Base-by-base conservation (phyloP, 1,139 yeast genomes). In the Blastobotrys ciferrii region DNA sequence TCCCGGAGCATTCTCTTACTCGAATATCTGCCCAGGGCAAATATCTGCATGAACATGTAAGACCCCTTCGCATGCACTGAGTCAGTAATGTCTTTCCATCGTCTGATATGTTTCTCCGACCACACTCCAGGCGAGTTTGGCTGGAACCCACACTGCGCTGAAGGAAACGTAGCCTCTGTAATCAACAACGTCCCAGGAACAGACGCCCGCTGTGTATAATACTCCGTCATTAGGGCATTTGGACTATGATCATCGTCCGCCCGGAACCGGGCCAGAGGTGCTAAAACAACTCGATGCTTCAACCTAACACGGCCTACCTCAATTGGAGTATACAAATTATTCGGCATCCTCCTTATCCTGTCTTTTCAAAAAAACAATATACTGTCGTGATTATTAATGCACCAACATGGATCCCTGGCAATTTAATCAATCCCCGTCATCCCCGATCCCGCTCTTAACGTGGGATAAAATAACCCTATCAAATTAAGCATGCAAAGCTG, bases 241-340 rank as follows among this genome's bases (percentile, higher is more conserved):
- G 83, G 80, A 13, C 71, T 67, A 18, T 54, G 58, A 9, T 58
- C 56, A 45, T 55, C 51, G 13, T 50, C 53, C 32, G 69, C 66
- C 53, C 84, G 70, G 49, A 61, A 61, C 52, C 84, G 69, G 12
- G 86, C 79, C 49, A 78, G 69, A 15, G 87, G 86, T 5, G 84
- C 75, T 59, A 70, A 63, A 1, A 68, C 80, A 7, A 80, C 58
- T 52, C 82, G 69, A 59, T 78, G 69, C 25, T 58, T 38, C 19
- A 67, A 57, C 25, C 52, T 50, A 15, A 52, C 11, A 23, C 46
- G 42, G 19, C 68, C 69, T 13, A 65, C 65, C 46, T 55, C 51
- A 53, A 66, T 50, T 20, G 69, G 67, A 19, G 48, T 45, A 23
- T 45, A 48, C 11, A 65, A 55, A 47, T 73, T 68, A 31, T 38